phyloP scores from a whole-genome alignment of 495 filamentous ascomycete genomes.

The Aspergillus funiculosus region DNA sequence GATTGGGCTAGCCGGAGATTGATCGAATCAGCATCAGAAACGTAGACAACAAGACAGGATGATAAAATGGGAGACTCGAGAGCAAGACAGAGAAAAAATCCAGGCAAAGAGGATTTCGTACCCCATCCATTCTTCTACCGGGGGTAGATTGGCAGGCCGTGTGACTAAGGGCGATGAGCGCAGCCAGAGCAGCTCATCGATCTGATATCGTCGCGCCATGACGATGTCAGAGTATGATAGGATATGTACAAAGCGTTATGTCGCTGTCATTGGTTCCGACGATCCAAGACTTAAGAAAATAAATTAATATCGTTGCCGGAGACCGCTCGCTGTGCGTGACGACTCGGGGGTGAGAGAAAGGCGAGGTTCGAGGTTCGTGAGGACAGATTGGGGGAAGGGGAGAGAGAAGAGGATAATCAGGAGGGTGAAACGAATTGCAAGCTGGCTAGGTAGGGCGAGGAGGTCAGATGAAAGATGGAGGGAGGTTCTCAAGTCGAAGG shows the following conservation, averaged over 20 bases:
- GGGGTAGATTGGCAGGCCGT: slow-evolving; percentile 75
- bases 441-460: too few species aligned
- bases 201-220: slow-evolving; percentile 65
- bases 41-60: not conserved
- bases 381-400: not conserved
- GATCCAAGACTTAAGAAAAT: slow-evolving; percentile 1
- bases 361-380: not conserved
- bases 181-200: slow-evolving; percentile 71
- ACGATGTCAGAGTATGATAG: slow-evolving; percentile 30
- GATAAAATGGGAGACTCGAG: too few species aligned
- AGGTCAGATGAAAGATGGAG: not conserved
- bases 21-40: slow-evolving; percentile 20
- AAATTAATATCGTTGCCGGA: not conserved
- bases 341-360: not conserved
- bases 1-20: slow-evolving; percentile 33
- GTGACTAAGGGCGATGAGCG: slow-evolving; percentile 77
- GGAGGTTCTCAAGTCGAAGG: slow-evolving; percentile 20
- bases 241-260: slow-evolving; percentile 25
- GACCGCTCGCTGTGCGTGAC: not conserved
- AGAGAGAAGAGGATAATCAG: not conserved
- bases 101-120: slow-evolving; percentile 36
- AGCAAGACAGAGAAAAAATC: slow-evolving; percentile 5
- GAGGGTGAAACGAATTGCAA: not conserved
- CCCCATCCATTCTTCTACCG: slow-evolving; percentile 98
- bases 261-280: slow-evolving; percentile 31